These are phyloP conservation scores for Solanum tacnaense DNA, from an alignment of 257 asterid species.

Conservation along the genomic window DNA sequence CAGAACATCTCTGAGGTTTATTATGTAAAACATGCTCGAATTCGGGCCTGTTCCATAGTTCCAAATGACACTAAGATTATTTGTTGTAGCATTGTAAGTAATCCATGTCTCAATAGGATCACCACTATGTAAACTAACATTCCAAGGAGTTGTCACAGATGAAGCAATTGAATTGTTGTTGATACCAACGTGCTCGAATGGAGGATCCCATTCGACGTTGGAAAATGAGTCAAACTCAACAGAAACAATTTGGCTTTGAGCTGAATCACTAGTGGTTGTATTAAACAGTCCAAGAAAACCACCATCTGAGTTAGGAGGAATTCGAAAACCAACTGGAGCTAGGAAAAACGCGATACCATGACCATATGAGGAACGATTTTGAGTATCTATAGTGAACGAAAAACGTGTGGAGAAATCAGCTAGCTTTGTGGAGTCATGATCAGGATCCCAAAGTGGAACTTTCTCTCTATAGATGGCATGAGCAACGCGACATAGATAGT, in stretches of 20 bases:
- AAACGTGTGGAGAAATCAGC: slow-evolving; percentile 25
- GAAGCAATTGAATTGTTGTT: slow-evolving; percentile 21
- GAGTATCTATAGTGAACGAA: slow-evolving; percentile 15
- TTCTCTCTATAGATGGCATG: slow-evolving; percentile 16
- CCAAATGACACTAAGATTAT: slow-evolving; percentile 25
- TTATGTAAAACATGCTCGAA: slow-evolving; percentile 9
- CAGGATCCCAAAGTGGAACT: slow-evolving; percentile 23
- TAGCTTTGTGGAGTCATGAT: background rate
- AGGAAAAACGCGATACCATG: slow-evolving; percentile 27
- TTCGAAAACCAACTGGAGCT: slow-evolving; percentile 23
- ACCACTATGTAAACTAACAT: slow-evolving; percentile 17
- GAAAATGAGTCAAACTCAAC: slow-evolving; percentile 24
- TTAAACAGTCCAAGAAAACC: slow-evolving; percentile 29
- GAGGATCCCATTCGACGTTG: slow-evolving; percentile 27
- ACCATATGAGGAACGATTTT: slow-evolving; percentile 1
- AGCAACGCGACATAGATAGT: slow-evolving; percentile 14
- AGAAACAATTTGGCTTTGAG: slow-evolving; percentile 6
- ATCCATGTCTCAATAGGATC: slow-evolving; percentile 17
- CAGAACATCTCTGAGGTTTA: slow-evolving; percentile 17
- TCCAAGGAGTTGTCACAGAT: slow-evolving; percentile 9
- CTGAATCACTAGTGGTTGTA: slow-evolving; percentile 8
- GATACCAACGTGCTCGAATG: slow-evolving; percentile 24
- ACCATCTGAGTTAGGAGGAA: slow-evolving; percentile 31
- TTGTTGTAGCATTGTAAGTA: slow-evolving; percentile 10
- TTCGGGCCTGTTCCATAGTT: slow-evolving; percentile 10